phyloP scores from a whole-genome alignment of 2,329 filamentous ascomycete genomes.

The Capronia americana region DNA sequence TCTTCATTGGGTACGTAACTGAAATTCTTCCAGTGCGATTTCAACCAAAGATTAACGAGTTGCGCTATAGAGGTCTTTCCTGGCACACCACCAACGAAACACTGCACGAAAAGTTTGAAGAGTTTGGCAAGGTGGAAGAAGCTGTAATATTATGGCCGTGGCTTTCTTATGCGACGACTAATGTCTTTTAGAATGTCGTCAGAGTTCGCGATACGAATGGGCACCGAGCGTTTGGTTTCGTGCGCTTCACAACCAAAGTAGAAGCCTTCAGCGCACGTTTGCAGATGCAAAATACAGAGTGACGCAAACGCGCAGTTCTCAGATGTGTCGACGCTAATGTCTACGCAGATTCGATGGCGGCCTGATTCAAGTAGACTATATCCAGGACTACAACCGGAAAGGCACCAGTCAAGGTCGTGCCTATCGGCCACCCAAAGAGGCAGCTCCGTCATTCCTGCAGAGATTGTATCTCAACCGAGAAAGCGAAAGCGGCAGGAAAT shows the following conservation, averaged over 20 bases:
- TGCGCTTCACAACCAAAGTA: slow-evolving; percentile 70
- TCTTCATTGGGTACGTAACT: slow-evolving; percentile 39
- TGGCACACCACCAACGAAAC: slow-evolving; percentile 95
- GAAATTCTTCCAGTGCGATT: slow-evolving; percentile 15
- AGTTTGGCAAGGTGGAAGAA: slow-evolving; percentile 90
- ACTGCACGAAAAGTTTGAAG: slow-evolving; percentile 86
- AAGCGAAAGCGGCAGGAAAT: too few species aligned
- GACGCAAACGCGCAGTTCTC: slow-evolving; percentile 49
- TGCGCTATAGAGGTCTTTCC: slow-evolving; percentile 76
- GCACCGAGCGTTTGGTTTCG: slow-evolving; percentile 96
- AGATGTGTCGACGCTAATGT: slow-evolving; percentile 32
- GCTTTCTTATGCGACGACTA: slow-evolving; percentile 33
- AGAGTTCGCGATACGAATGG: slow-evolving; percentile 97
- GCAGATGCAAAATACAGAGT: slow-evolving; percentile 69
- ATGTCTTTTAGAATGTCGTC: slow-evolving; percentile 77
- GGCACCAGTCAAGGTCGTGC: slow-evolving; percentile 65
- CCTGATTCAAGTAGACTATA: slow-evolving; percentile 92
- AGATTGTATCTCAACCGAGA: background rate
- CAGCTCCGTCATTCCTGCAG: background rate
- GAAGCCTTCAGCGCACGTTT: slow-evolving; percentile 52
- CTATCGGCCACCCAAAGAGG: slow-evolving; percentile 42
- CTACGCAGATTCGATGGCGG: slow-evolving; percentile 83
- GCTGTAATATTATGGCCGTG: slow-evolving; percentile 66
- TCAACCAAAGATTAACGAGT: slow-evolving; percentile 19
- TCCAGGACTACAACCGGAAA: slow-evolving; percentile 91